Evolutionary conservation across 2,329 filamentous ascomycete genomes (phyloP).

Genomic region (Xylogone sp.): DNA sequence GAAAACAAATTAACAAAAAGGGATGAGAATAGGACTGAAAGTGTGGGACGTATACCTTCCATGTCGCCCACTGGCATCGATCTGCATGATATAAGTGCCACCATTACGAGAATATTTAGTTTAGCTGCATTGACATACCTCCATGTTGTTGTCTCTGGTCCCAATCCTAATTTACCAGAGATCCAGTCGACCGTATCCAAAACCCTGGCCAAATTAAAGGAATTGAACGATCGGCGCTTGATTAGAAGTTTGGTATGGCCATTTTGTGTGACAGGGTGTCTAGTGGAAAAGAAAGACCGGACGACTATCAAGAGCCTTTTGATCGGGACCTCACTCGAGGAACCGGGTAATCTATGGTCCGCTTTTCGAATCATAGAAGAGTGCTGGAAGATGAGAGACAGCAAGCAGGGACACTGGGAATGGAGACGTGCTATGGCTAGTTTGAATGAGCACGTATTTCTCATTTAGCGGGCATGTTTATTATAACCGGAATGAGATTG

Average conservation of each 20-base stretch:
- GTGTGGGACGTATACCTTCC: not conserved
- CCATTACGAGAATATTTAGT: conserved; percentile 1
- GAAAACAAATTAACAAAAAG: not conserved
- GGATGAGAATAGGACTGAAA: not conserved
- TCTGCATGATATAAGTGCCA: not conserved
- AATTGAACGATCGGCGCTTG: not conserved
- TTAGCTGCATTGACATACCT: conserved; percentile 2
- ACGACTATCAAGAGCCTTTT: not conserved
- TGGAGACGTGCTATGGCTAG: too few species aligned
- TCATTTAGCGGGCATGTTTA: too few species aligned
- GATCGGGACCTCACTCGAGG: not conserved
- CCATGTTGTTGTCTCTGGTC: conserved; percentile 5
- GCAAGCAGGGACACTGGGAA: too few species aligned
- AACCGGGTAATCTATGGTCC: not conserved
- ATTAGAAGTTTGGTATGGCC: not conserved
- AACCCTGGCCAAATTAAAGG: not conserved
- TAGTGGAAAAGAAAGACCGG: not conserved
- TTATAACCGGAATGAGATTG: too few species aligned
- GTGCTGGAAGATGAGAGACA: conserved; percentile 1
- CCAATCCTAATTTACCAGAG: not conserved
- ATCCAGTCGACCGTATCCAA: conserved; percentile 1
- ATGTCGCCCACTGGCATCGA: not conserved
- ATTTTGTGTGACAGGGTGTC: conserved; percentile 1
- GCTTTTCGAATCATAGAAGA: not conserved
- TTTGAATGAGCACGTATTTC: too few species aligned